These are phyloP conservation scores for Aspergillus carbonarius DNA, from an alignment of 2,329 filamentous ascomycete species.

Conservation along the genomic window DNA sequence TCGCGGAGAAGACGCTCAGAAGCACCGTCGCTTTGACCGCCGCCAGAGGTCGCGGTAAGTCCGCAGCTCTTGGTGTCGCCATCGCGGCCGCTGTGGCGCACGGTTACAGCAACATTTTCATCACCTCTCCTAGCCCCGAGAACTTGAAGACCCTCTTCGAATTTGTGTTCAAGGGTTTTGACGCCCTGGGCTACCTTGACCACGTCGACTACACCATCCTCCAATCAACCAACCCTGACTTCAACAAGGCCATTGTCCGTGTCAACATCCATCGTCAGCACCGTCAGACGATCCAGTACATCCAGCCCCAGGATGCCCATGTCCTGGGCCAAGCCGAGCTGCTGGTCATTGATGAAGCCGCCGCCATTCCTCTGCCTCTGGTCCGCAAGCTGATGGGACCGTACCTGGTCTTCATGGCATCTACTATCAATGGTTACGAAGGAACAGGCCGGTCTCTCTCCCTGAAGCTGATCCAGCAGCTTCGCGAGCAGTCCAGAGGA, in stretches of 20 bases:
- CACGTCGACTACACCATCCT: constrained; percentile 98
- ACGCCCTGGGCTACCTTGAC: constrained; percentile 88
- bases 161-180: constrained; percentile 97
- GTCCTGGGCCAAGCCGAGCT: constrained; percentile 93
- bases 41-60: constrained; percentile 93
- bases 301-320: constrained; percentile 93
- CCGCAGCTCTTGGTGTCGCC: constrained; percentile 89
- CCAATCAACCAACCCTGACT: constrained; percentile 95
- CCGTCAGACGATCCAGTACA: constrained; percentile 97
- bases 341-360: constrained; percentile 94
- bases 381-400: constrained; percentile 94
- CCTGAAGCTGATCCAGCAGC: constrained; percentile 93
- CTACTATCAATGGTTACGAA: constrained; percentile 98
- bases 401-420: constrained; percentile 98
- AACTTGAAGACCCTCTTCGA: constrained; percentile 98
- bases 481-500: constrained; percentile 84
- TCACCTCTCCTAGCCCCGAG: constrained; percentile 94
- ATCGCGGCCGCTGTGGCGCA: constrained; percentile 92
- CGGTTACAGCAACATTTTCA: constrained; percentile 99
- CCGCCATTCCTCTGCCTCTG: constrained; percentile 88
- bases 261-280: constrained; percentile 95
- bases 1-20: constrained; percentile 90
- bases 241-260: constrained; percentile 97
- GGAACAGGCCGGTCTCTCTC: constrained; percentile 93
- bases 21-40: constrained; percentile 94